phyloP scores from a whole-genome alignment of 2,329 filamentous ascomycete species.

The Huntiella savannae region DNA sequence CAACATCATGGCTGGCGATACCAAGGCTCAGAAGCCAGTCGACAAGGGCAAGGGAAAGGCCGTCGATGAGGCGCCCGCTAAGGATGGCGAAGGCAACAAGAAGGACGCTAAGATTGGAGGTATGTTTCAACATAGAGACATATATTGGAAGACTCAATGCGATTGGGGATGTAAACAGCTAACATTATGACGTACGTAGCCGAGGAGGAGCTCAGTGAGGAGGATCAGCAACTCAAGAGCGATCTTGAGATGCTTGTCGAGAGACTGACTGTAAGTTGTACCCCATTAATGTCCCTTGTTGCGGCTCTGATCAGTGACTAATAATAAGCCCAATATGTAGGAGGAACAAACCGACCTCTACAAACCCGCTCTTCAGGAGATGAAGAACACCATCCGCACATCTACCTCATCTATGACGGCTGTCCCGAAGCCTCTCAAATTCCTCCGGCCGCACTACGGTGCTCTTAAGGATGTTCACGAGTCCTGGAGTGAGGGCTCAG shows the following conservation, averaged over 20 bases:
- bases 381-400: conserved; percentile 98
- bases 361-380: conserved; percentile 79
- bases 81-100: conserved; percentile 47
- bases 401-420: conserved; percentile 99
- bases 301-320: conserved; percentile 5
- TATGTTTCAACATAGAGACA: conserved; percentile 21
- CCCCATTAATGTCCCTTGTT: background rate
- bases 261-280: conserved; percentile 53
- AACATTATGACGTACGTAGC: conserved; percentile 13
- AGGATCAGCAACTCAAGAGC: conserved; percentile 94
- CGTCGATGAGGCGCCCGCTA: conserved; percentile 39
- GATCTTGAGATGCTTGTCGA: conserved; percentile 98
- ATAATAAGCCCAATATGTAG: conserved; percentile 24
- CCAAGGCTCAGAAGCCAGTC: conserved; percentile 61
- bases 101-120: conserved; percentile 35
- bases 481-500: conserved; percentile 62
- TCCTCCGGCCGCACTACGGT: conserved; percentile 91
- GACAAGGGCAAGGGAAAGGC: conserved; percentile 97
- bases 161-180: background rate
- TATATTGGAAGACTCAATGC: too few species aligned
- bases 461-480: conserved; percentile 75
- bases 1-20: conserved; percentile 70
- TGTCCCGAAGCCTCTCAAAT: conserved; percentile 95
- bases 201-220: conserved; percentile 83
- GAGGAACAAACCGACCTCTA: conserved; percentile 77